Evolutionary conservation across 768 basidiomycete genomes (phyloP).

Genomic region (Mycena vitilis): DNA sequence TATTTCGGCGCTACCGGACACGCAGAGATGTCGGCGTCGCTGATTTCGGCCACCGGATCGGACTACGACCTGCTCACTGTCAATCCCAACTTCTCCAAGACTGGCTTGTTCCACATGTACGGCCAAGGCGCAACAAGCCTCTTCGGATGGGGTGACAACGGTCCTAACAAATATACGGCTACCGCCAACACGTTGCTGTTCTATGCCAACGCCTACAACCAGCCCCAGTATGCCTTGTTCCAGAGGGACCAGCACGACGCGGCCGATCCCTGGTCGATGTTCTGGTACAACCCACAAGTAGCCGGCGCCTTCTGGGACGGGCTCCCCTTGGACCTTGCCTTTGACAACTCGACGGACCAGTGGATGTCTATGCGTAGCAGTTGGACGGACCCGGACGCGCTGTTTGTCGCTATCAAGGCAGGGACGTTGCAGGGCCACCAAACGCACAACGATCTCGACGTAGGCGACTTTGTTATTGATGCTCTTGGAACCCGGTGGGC

Average conservation of each 20-base stretch:
- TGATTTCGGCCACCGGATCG: conserved; percentile 88
- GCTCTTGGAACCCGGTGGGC: conserved; percentile 95
- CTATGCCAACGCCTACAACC: conserved; percentile 75
- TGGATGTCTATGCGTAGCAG: conserved; percentile 94
- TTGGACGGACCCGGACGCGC: conserved; percentile 89
- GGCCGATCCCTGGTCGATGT: conserved; percentile 87
- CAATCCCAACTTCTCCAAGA: conserved; percentile 79
- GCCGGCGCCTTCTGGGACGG: conserved; percentile 91
- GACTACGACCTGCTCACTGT: conserved; percentile 75
- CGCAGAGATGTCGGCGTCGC: conserved; percentile 88
- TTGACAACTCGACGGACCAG: conserved; percentile 75
- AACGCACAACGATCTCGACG: conserved; percentile 95
- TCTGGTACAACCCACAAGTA: conserved; percentile 82
- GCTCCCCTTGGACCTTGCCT: conserved; percentile 84
- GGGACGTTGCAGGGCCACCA: conserved; percentile 86
- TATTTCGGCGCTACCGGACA: conserved; percentile 91
- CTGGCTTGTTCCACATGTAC: conserved; percentile 93
- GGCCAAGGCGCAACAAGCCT: conserved; percentile 85
- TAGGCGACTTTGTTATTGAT: conserved; percentile 95
- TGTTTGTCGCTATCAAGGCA: conserved; percentile 91
- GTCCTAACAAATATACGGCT: conserved; percentile 89
- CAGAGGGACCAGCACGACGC: conserved; percentile 92
- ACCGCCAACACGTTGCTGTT: conserved; percentile 92
- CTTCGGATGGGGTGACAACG: conserved; percentile 65
- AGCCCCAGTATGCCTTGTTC: conserved; percentile 83